These are phyloP conservation scores for Mycosarcoma maydis DNA, from an alignment of 1,284 basidiomycete species.

Conservation along the genomic window DNA sequence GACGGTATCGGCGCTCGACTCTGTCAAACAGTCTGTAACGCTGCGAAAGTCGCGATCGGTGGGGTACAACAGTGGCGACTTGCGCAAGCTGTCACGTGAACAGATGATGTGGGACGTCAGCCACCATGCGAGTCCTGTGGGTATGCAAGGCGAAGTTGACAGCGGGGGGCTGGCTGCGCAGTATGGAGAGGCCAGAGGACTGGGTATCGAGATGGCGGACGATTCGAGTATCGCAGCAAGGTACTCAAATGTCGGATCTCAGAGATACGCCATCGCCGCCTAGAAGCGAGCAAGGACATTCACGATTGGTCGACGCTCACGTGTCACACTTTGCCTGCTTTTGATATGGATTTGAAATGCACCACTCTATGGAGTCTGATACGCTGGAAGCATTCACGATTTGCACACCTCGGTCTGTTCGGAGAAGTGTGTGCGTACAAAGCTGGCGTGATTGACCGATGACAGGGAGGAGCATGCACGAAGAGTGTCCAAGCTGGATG, in stretches of 20 bases:
- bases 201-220: constrained; percentile 20
- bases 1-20: constrained; percentile 14
- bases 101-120: constrained; percentile 13
- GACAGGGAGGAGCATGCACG: no score
- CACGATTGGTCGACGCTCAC: no score
- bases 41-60: constrained; percentile 22
- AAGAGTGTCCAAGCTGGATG: no score
- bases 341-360: no score
- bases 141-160: background rate
- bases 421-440: no score
- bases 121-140: constrained; percentile 6
- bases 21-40: constrained; percentile 4
- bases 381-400: no score
- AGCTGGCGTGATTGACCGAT: no score
- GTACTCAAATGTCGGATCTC: constrained; percentile 1
- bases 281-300: no score
- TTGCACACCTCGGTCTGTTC: no score
- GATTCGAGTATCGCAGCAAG: background rate
- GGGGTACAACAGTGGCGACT: constrained; percentile 13
- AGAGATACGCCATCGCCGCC: constrained; percentile 10
- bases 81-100: constrained; percentile 13
- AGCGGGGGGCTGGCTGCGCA: no score
- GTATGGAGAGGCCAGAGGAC: background rate
- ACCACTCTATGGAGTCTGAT: no score
- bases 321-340: no score